Percentiles rank a stretch among this genome's conserved stretches.
phyloP scores from a whole-genome alignment of 257 asterid genomes.

The Solanum paucissectum region DNA sequence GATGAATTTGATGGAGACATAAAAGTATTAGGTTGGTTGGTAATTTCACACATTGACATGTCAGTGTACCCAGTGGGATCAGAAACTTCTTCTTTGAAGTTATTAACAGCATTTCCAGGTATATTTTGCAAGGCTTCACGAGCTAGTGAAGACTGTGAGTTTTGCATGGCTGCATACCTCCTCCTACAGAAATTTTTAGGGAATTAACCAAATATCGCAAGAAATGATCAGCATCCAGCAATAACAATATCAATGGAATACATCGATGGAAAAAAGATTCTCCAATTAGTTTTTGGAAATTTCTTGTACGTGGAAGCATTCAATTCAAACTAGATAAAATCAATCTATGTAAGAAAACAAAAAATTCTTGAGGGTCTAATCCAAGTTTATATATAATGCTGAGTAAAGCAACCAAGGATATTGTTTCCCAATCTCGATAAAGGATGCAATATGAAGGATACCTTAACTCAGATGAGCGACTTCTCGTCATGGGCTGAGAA shows the following conservation, averaged over 20 bases:
- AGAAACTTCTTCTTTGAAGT: conserved; percentile 15
- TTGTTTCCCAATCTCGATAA: not conserved
- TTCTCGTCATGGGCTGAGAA: conserved; percentile 86
- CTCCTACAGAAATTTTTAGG: conserved; percentile 33
- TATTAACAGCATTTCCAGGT: conserved; percentile 22
- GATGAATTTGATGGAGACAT: conserved; percentile 31
- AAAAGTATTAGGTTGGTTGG: conserved; percentile 11
- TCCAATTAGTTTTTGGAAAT: not conserved
- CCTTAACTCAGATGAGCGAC: conserved; percentile 67
- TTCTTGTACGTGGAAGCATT: not conserved
- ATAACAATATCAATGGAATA: not conserved
- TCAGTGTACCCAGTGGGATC: conserved; percentile 11
- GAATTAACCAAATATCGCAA: not conserved
- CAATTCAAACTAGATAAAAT: not conserved
- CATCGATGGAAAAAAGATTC: not conserved
- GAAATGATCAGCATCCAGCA: not conserved
- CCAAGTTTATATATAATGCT: not conserved
- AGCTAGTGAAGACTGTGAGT: conserved; percentile 42
- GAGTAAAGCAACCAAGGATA: not conserved
- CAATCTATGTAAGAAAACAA: not conserved
- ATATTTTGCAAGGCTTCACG: conserved; percentile 39
- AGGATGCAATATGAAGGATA: conserved; percentile 10
- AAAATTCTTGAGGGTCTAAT: not conserved
- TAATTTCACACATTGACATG: conserved; percentile 6
- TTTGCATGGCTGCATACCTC: conserved; percentile 72